Conservation (phyloP, 176 grass and related monocot species). For the Aegilops sharonensis region DNA sequence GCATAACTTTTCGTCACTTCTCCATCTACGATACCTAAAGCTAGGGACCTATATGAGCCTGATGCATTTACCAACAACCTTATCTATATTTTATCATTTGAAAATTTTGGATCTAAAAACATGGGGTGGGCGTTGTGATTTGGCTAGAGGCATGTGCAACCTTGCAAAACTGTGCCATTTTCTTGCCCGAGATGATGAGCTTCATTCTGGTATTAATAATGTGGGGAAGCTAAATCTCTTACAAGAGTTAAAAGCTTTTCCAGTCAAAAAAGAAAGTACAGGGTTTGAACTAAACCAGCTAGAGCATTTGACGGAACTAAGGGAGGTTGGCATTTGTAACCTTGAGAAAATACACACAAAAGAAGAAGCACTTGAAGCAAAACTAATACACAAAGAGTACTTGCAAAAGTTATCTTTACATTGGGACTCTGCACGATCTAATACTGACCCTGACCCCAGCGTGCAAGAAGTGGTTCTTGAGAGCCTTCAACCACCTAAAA, state of each 20-base stretch:
- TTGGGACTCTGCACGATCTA: too few species aligned
- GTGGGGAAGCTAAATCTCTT: background rate
- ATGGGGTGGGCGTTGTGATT: accelerated
- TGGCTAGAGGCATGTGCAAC: background rate
- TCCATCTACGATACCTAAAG: slow-evolving; percentile 22
- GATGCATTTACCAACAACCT: background rate
- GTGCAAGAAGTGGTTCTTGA: background rate
- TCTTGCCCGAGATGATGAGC: background rate
- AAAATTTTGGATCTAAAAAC: background rate
- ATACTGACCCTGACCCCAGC: background rate
- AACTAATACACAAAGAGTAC: background rate
- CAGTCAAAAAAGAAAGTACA: background rate
- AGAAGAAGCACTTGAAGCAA: background rate
- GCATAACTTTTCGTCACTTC: background rate
- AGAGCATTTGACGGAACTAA: background rate
- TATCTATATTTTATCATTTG: slow-evolving; percentile 3
- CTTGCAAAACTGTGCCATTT: slow-evolving; percentile 11
- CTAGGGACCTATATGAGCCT: accelerated
- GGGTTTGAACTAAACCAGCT: slow-evolving; percentile 8
- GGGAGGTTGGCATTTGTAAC: background rate
- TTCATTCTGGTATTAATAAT: background rate
- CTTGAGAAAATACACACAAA: slow-evolving; percentile 30
- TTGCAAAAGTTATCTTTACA: background rate
- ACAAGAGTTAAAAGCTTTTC: slow-evolving; percentile 5
- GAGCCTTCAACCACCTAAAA: background rate